phyloP scores from a whole-genome alignment of 495 filamentous ascomycete species.

The Neurospora pannonica region DNA sequence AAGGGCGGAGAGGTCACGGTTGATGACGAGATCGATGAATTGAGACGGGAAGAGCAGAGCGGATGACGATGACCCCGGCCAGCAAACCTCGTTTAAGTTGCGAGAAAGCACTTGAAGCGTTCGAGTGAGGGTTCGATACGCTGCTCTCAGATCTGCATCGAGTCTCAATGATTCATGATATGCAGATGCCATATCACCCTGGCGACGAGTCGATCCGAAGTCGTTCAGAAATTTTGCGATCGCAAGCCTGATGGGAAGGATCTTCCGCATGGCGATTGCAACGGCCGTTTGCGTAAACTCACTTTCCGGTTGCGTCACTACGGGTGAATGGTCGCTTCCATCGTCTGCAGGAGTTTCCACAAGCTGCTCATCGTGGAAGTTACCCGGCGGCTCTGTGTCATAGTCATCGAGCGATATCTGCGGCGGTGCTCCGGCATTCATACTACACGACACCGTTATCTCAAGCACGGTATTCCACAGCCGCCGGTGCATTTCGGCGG shows the following conservation, averaged over 20 bases:
- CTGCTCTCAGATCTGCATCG: constrained; percentile 27
- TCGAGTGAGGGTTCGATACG: constrained; percentile 28
- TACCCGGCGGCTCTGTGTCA: constrained; percentile 41
- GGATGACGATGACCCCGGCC: neutral
- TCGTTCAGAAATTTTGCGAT: constrained; percentile 41
- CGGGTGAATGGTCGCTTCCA: neutral
- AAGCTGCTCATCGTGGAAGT: constrained; percentile 38
- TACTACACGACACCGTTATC: constrained; percentile 40
- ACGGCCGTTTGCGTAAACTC: constrained; percentile 36
- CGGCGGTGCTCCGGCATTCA: constrained; percentile 46
- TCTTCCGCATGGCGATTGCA: constrained; percentile 35
- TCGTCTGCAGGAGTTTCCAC: neutral
- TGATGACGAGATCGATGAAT: constrained; percentile 39
- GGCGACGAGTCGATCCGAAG: constrained; percentile 19
- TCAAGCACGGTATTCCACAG: constrained; percentile 57
- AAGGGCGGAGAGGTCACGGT: constrained; percentile 36
- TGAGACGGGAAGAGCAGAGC: constrained; percentile 15
- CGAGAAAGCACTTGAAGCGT: constrained; percentile 21
- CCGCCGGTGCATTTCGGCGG: constrained; percentile 50
- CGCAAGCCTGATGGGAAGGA: constrained; percentile 36
- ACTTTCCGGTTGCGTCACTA: constrained; percentile 20
- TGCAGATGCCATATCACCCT: neutral
- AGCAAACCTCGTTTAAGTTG: constrained; percentile 5
- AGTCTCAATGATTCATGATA: constrained; percentile 25
- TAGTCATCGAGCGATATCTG: constrained; percentile 32